Conservation (phyloP, 352 stramenopile species). For the Phytophthora europaea region DNA sequence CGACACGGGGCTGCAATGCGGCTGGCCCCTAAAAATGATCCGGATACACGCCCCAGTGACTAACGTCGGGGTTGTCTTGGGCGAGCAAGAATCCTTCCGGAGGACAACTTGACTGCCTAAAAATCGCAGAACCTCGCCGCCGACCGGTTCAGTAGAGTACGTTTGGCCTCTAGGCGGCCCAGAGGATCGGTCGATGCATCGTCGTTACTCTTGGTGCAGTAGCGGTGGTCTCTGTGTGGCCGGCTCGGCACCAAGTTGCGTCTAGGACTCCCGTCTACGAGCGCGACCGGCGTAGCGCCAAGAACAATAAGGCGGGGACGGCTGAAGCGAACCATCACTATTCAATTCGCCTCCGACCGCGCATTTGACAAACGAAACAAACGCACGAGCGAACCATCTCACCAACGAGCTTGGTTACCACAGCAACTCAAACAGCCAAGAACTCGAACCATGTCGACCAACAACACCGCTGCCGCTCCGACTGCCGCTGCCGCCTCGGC, state of each 20-base stretch:
- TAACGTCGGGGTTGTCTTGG: slow-evolving; percentile 13
- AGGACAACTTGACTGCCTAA: slow-evolving; percentile 43
- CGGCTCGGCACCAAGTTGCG: slow-evolving; percentile 25
- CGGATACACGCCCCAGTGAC: slow-evolving; percentile 25
- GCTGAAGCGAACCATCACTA: slow-evolving; percentile 31
- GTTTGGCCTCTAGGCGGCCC: slow-evolving; percentile 38
- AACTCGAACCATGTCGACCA: slow-evolving; percentile 29
- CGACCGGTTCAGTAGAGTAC: slow-evolving; percentile 50
- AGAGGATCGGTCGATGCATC: slow-evolving; percentile 35
- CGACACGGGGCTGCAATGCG: slow-evolving; percentile 11
- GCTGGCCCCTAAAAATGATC: slow-evolving; percentile 14
- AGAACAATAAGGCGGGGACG: slow-evolving; percentile 36
- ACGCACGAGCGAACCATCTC: slow-evolving; percentile 17
- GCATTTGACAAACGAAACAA: slow-evolving; percentile 24
- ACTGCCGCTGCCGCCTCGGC: slow-evolving; percentile 12
- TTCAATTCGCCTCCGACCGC: slow-evolving; percentile 45
- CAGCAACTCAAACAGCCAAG: slow-evolving; percentile 32
- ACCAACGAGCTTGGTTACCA: slow-evolving; percentile 18
- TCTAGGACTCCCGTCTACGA: slow-evolving; percentile 10
- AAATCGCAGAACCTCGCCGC: slow-evolving; percentile 32
- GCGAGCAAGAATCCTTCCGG: slow-evolving; percentile 42
- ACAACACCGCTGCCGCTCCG: slow-evolving; percentile 16
- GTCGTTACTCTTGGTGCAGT: slow-evolving; percentile 45
- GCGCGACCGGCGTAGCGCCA: slow-evolving; percentile 20
- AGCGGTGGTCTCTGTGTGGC: slow-evolving; percentile 29